Evolutionary conservation across 495 filamentous ascomycete species (phyloP).

Genomic region (Cladorrhinum samala): DNA sequence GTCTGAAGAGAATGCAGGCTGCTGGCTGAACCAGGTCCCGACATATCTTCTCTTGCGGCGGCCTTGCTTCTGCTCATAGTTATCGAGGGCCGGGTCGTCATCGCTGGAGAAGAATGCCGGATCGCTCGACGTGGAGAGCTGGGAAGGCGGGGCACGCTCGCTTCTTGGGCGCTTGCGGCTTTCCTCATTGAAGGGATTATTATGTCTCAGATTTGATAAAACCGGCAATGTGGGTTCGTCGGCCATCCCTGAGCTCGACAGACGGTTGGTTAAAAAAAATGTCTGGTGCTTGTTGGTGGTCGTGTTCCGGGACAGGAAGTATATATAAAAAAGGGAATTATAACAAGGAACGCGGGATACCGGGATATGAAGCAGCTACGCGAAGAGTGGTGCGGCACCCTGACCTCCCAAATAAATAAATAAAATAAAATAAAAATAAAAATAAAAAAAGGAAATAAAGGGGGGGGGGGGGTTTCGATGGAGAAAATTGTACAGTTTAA

Average conservation of each 20-base stretch:
- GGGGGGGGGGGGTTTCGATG: too few species aligned
- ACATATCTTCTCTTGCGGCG: constrained; percentile 53
- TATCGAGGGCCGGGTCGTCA: constrained; percentile 66
- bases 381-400: too few species aligned
- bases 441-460: neutral
- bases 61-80: constrained; percentile 50
- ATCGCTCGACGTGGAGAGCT: constrained; percentile 54
- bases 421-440: neutral
- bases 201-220: constrained; percentile 18
- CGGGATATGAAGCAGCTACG: too few species aligned
- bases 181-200: constrained; percentile 18
- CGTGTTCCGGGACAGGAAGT: too few species aligned
- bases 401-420: neutral
- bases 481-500: too few species aligned
- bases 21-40: constrained; percentile 67
- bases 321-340: too few species aligned
- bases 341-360: too few species aligned
- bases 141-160: constrained; percentile 18
- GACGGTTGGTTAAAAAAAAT: neutral
- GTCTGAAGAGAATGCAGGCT: constrained; percentile 31
- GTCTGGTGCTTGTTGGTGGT: neutral
- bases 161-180: constrained; percentile 40
- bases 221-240: constrained; percentile 42
- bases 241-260: constrained; percentile 29
- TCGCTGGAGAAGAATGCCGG: constrained; percentile 74